Base-by-base conservation (phyloP, 345 rosid species). In the Chamaenerion angustifolium region DNA sequence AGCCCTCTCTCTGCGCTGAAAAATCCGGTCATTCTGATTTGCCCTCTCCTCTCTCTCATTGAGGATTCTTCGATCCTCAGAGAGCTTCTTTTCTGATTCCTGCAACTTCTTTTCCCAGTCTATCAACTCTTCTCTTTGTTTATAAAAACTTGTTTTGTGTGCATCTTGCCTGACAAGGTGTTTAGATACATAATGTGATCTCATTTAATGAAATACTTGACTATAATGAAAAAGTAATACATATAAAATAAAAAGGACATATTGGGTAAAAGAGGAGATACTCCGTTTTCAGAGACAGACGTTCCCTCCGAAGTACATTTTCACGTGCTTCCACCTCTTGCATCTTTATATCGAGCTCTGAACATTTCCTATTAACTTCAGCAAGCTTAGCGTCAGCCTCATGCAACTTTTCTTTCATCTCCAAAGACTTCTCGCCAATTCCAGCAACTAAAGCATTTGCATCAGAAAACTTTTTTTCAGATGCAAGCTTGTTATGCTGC, bases 91-190 rank as follows among this genome's bases (percentile, higher is more conserved):
- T 54, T 86, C 95, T 59, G 51, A 43, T 16, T 64, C 59, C 46
- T 56, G 68, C 25, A 86, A 62, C 62, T 70, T 76, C 65, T 55
- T 78, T 68, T 86, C 94, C 95, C 92, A 83, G 60, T 76, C 88
- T 52, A 56, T 67, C 49, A 86, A 56, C 35, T 86, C 94, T 71
- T 81, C 92, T 51, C 85, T 77, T 57, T 81, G 81, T 64, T 74
- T 76, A 65, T 71, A 73, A 48, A 83, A 75, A 52, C 76, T 68
- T 54, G 82, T 77, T 59, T 70, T 68, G 11, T 79, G 81, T 52
- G 90, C 92, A 66, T 90, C 98, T 69, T 73, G 80, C 61, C 98
- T 90, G 65, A 47, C 31, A 37, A 47, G 11, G 11, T 31, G 37
- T 31, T 23, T 31, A 31, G 37, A 31, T 31, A 31, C 37, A 31